A percentile compares a stretch with the other conserved stretches of the same genome.
phyloP scores from a whole-genome alignment of 2,329 filamentous ascomycete species.

The Trichoderma koningii region DNA sequence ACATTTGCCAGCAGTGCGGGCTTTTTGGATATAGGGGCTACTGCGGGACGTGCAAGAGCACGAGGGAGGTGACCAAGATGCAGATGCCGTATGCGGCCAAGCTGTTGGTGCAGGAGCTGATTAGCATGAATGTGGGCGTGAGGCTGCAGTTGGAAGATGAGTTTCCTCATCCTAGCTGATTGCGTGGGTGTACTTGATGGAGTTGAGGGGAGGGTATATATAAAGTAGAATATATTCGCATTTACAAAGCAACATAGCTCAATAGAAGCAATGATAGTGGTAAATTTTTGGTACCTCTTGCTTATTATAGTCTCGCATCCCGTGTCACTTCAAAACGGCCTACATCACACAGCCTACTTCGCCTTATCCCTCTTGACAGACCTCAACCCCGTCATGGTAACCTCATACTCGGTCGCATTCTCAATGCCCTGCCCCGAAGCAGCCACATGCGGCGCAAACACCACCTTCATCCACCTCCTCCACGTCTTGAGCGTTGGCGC shows the following conservation, averaged over 20 bases:
- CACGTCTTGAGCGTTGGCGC: conserved; percentile 58
- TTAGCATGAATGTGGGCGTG: conserved; percentile 99
- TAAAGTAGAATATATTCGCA: background rate
- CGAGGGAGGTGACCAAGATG: conserved; percentile 83
- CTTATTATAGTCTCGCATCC: background rate
- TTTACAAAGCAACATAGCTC: conserved; percentile 6
- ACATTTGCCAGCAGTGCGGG: conserved; percentile 91
- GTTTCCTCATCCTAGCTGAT: conserved; percentile 68
- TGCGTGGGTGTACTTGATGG: background rate
- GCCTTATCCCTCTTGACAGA: conserved; percentile 32
- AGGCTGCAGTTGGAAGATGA: conserved; percentile 89
- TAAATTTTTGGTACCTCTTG: background rate
- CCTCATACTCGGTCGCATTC: conserved; percentile 70
- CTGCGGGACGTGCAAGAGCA: conserved; percentile 90
- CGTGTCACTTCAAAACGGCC: background rate
- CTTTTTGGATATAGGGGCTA: conserved; percentile 95
- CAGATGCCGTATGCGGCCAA: conserved; percentile 98
- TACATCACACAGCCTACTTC: background rate
- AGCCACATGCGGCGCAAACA: conserved; percentile 78
- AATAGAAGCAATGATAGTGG: background rate
- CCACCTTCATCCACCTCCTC: conserved; percentile 81
- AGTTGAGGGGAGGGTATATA: background rate
- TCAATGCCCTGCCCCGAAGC: conserved; percentile 52
- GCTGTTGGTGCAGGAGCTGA: conserved; percentile 89
- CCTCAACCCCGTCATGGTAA: conserved; percentile 66